Base-by-base conservation (phyloP, 108 stramenopile genomes). In the Stephanodiscus triporus region DNA sequence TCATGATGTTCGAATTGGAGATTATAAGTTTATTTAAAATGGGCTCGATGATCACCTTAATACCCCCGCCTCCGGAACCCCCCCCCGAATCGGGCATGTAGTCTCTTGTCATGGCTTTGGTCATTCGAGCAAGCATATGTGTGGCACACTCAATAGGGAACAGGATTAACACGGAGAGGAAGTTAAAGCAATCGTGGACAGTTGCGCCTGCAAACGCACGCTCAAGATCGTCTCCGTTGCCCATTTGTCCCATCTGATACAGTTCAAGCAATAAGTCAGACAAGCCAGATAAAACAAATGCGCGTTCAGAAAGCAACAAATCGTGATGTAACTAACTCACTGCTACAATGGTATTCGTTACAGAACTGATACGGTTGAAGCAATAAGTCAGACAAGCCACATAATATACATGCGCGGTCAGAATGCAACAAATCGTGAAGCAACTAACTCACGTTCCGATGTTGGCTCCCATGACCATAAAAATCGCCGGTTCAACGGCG, bases 161-260 rank as follows among this genome's bases (percentile, higher is more conserved):
- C 51, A 93, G 79, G 56, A 92, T 50, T n/a, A 73, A 81, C 11
- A 96, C 95, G 56, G 91, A 71, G 62, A 96, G 68, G 60, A 88
- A 87, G 90, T 96, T 96, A 89, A 96, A 96, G 81, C 90, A 84
- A 72, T 96, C 95, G 81, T 96, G 95, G 63, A 96, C 95, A 19
- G 92, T 93, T 68, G 95, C 95, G 50, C 95, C 95, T 29, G 92
- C 89, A 66, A 96, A 96, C 61, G 92, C 95, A 63, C 91, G 91
- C 59, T 93, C 92, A 57, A 93, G 80, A 66, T 96, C 88, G 65
- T 87, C 84, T 70, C 88, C 90, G 70, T 93, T 88, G 73, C 88
- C 88, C 85, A 96, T 77, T 37, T 92, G 92, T 55, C 95, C 91
- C 80, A 93, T 87, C 68, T 75, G 26, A 45, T 17, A 45, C 16